Evolutionary conservation across 805 yeast species (phyloP), one percentile per base, ranked within the genome.

Genomic region (Schwanniomyces yamadae): DNA sequence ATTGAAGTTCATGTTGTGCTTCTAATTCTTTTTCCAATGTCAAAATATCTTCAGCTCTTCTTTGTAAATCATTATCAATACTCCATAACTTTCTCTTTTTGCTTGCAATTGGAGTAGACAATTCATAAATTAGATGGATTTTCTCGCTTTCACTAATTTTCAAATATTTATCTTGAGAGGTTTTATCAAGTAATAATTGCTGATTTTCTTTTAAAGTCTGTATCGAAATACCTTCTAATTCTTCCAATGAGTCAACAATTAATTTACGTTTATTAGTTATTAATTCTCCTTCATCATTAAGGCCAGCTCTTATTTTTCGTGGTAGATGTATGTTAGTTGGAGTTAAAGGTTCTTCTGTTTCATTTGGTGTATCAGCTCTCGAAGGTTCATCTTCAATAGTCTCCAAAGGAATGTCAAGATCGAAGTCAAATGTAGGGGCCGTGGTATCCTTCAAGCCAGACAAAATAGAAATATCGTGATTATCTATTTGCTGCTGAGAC

Each of bases 201-300:
- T 65, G 71, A 31, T 60, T 57, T 23, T 48, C 54, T 31, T 48
- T 49, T 26, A 66, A 50, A 15, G 57, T 66, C 21, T 57, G 61
- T 15, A 59, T 54, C 18, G 68, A 56, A n/a, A 66, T 47, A 1
- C 69, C 75, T n/a, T 71, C 60, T 25, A 77, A 54, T 29, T 73
- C 78, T 13, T 59, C 69, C 4, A 42, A 50, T 0, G 60, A 45
- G 50, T 80, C 84, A n/a, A 71, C 49, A 22, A 64, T 55, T 18
- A 78, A 48, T 44, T 65, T 71, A 40, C 73, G 65, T 37, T 71
- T 69, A 21, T 61, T 55, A 2, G 80, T 75, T 44, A 73, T 66
- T 3, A 77, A 37, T 13, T 49, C 70, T 23, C 79, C 81, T 19
- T 51, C 57, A 20, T 63, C 70, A 4, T 60, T 51, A 37, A 61